Evolutionary conservation across 805 yeast species (phyloP), one percentile per base, ranked within the genome.

Genomic region (Candida odintsovae): DNA sequence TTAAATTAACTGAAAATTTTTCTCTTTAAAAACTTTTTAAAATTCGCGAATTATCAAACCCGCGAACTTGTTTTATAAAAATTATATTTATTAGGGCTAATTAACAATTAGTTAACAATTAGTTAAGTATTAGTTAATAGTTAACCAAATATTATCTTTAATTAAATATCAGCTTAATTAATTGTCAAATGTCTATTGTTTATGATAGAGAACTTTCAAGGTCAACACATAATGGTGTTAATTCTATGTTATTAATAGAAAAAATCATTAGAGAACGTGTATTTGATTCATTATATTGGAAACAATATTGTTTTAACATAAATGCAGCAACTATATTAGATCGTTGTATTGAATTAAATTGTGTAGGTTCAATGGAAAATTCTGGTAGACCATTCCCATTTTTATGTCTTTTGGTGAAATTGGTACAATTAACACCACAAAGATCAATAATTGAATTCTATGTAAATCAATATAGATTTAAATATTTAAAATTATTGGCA

Each of bases 401-500:
- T 55, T 60, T 87, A n/a, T 82, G 95, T 58, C 71, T 95, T 40
- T 63, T 89, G 29, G 78, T 88, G 57, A 80, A 92, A 52, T 61
- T 92, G 48, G 70, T 90, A 5, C 95, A 92, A 62, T 64, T 94
- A 16, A 79, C 79, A 50, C 97, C 97, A 0, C 56, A 73, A 1
- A 56, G 59, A 11, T 86, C 79, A 5, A 77, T 87, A 5, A 58
- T 86, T 2, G 58, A 67, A 16, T 73, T 80, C 45, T 73, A 77
- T 51, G 65, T 84, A 12, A 62, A 62, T 2, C 94, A 90, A 55
- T 66, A 70, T 42, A 80, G 83, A 46, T 90, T 90, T 73, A 87
- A 88, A 63, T 90, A 89, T 58, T 64, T 88, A 42, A 78, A 85
- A 1, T 83, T 86, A 1, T 60, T 92, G 46, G 77, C 82, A 1